These are phyloP conservation scores for Scytalidium sp. DNA, from an alignment of 2,329 filamentous ascomycete species.

Conservation along the genomic window DNA sequence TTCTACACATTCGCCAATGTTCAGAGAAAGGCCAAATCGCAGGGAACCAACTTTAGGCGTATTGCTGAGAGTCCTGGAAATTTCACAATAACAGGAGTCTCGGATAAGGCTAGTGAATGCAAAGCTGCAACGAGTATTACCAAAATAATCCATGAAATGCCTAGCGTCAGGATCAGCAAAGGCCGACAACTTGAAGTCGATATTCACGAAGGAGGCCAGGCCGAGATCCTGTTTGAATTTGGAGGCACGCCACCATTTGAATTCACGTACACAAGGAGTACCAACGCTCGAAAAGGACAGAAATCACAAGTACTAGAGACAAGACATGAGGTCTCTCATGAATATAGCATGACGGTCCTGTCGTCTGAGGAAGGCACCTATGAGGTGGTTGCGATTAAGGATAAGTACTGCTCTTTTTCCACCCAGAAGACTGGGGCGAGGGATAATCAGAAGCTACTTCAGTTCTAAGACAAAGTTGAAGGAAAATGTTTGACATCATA, in stretches of 20 bases:
- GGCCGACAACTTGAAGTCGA: conserved; percentile 79
- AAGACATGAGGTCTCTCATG: conserved; percentile 79
- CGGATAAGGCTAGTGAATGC: conserved; percentile 86
- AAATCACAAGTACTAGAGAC: conserved; percentile 84
- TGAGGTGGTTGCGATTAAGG: conserved; percentile 94
- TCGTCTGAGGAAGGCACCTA: conserved; percentile 95
- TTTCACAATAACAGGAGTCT: conserved; percentile 82
- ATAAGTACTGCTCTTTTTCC: conserved; percentile 86
- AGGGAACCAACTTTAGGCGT: conserved; percentile 83
- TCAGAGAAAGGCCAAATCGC: conserved; percentile 73
- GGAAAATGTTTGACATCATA: conserved; percentile 21
- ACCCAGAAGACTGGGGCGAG: conserved; percentile 59
- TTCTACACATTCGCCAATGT: conserved; percentile 84
- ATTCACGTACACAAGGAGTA: conserved; percentile 92
- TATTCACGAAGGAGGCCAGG: conserved; percentile 94
- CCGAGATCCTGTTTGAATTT: conserved; percentile 92
- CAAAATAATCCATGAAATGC: conserved; percentile 87
- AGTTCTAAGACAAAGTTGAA: conserved; percentile 3
- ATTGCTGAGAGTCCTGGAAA: conserved; percentile 88
- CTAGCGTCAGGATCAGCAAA: conserved; percentile 84
- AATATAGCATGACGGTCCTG: conserved; percentile 75
- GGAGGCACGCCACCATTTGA: conserved; percentile 95
- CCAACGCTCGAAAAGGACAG: conserved; percentile 76
- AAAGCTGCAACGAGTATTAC: conserved; percentile 73
- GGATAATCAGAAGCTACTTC: conserved; percentile 33